Base-by-base conservation (phyloP, 345 rosid species). In the Gossypium bickii region DNA sequence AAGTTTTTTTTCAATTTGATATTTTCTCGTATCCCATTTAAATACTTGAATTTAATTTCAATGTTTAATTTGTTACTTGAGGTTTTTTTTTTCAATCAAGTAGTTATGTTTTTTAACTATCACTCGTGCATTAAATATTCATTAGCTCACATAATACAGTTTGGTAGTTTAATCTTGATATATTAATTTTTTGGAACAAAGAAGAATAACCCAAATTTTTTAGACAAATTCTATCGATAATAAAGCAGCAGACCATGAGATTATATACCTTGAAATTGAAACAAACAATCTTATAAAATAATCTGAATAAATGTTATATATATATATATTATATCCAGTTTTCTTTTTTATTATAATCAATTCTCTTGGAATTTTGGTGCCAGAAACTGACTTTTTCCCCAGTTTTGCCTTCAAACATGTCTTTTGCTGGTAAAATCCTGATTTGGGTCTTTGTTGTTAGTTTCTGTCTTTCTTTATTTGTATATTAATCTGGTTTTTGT, bases 221-320 rank as follows among this genome's bases (percentile, higher is more conserved):
- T n/a, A 17, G 6, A 0, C 41, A 34, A 34, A 24, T 25, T 59
- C 64, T 24, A 24, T 12, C 11, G 2, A 12, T 22, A 15, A 57
- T 8, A 8, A 45, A 45, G 48, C 12, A 45, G 48, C 48, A 7
- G 11, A 45, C 12, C 48, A 45, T 1, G 15, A 73, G 81, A 78
- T 72, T 78, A 80, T 75, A 22, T 68, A 3, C 69, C 58, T 10
- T 16, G 3, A 64, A 76, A 49, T 0, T 52, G 16, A n/a, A 4
- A 55, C 45, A 60, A 13, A 2, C 9, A 25, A 12, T 24, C 48
- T 49, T 15, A 2, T 18, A 51, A 61, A 25, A 18, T 76, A 72
- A 79, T 79, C 79, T 9, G 12, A 20, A 4, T 15, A 29, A 63
- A 7, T 8, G 3, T 20, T 22, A 34, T 34, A 12, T 3, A 29